Evolutionary conservation across 192 early-diverging fungal species (phyloP).

Genomic region (Mortierella alpina): DNA sequence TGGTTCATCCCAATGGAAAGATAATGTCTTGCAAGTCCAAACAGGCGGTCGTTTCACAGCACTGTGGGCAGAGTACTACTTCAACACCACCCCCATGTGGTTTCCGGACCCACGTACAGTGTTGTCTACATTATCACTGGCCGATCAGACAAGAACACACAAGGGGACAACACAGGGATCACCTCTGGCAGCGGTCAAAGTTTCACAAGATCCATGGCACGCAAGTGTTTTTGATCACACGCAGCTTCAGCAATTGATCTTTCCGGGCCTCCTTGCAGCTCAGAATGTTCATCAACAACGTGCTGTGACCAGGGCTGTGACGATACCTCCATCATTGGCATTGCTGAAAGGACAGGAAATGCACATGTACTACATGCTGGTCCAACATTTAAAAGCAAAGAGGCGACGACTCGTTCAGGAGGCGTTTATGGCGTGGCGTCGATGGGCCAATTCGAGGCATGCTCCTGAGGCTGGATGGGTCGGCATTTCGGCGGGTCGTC

Average conservation of each 20-base stretch:
- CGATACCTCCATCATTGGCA: conserved; percentile 35
- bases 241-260: conserved; percentile 18
- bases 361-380: conserved; percentile 30
- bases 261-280: not conserved
- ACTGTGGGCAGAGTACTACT: conserved; percentile 57
- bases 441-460: conserved; percentile 13
- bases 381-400: conserved; percentile 2
- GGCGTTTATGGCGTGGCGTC: conserved; percentile 16
- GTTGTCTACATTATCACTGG: conserved; percentile 2
- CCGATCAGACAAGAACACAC: not conserved
- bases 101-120: conserved; percentile 30
- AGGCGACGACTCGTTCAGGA: not conserved
- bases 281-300: not conserved
- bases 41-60: conserved; percentile 48
- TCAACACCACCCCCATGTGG: conserved; percentile 21
- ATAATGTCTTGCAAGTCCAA: conserved; percentile 33
- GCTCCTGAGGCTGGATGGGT: conserved; percentile 34
- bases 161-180: not conserved
- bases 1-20: conserved; percentile 25
- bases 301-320: not conserved
- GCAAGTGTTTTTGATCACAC: conserved; percentile 24
- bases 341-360: conserved; percentile 27
- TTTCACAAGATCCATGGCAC: conserved; percentile 3
- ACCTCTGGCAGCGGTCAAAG: not conserved
- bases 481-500: not conserved